phyloP scores from a whole-genome alignment of 345 rosid species.

The Triadica sebifera region DNA sequence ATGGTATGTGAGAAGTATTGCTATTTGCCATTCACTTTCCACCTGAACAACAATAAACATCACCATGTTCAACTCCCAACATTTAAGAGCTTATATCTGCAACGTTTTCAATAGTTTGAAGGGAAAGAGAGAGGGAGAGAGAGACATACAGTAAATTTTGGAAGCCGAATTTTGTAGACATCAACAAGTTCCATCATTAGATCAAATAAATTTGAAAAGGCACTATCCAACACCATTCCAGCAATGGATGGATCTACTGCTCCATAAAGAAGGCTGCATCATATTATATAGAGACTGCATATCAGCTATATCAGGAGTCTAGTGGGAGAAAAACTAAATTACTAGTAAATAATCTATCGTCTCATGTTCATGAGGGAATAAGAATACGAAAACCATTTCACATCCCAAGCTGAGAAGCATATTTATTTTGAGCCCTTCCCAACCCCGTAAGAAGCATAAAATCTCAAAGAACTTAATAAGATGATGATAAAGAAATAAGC shows the following conservation, averaged over 20 bases:
- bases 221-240: slow-evolving; percentile 41
- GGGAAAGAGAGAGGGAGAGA: background rate
- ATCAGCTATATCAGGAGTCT: slow-evolving; percentile 1
- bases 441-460: slow-evolving; percentile 8
- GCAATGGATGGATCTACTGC: slow-evolving; percentile 38
- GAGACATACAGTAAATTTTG: slow-evolving; percentile 33
- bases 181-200: slow-evolving; percentile 41
- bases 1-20: background rate
- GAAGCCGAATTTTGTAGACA: slow-evolving; percentile 39
- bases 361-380: background rate
- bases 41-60: background rate
- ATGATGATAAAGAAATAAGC: slow-evolving; percentile 7
- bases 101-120: background rate
- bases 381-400: background rate
- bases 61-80: background rate
- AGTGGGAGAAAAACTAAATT: background rate
- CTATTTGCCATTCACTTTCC: background rate
- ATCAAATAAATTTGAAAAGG: slow-evolving; percentile 39
- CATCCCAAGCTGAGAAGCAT: slow-evolving; percentile 3
- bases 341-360: background rate
- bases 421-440: background rate
- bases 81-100: background rate
- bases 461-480: background rate
- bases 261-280: slow-evolving; percentile 38
- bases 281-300: background rate